Conservation (phyloP, 1,284 basidiomycete genomes). For the Ustilago loliicola region DNA sequence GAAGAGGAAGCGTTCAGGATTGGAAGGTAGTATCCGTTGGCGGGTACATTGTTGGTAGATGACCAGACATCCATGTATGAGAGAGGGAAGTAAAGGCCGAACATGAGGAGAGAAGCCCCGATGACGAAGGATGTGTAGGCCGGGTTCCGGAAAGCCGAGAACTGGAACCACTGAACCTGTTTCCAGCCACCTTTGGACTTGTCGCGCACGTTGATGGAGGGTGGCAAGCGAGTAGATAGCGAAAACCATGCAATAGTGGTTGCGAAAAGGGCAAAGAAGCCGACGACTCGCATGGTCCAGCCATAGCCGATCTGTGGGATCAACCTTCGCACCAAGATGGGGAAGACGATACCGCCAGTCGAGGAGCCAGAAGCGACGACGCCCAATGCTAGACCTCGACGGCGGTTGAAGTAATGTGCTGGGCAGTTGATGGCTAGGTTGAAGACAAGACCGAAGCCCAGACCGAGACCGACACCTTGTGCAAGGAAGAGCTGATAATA, state of each 20-base stretch:
- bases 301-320: conserved; percentile 53
- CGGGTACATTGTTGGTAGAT: conserved; percentile 26
- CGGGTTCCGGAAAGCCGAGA: conserved; percentile 47
- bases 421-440: conserved; percentile 45
- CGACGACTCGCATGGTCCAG: conserved; percentile 55
- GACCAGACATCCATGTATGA: conserved; percentile 57
- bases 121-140: conserved; percentile 48
- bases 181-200: conserved; percentile 52
- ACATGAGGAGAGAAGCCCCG: conserved; percentile 44
- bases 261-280: conserved; percentile 51
- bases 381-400: conserved; percentile 51
- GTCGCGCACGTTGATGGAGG: conserved; percentile 43
- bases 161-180: conserved; percentile 40
- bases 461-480: conserved; percentile 59
- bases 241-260: conserved; percentile 40
- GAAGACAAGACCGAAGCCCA: conserved; percentile 56
- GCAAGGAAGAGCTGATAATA: conserved; percentile 63
- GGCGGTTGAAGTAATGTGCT: conserved; percentile 45
- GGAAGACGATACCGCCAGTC: conserved; percentile 60
- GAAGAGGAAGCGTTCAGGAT: conserved; percentile 59
- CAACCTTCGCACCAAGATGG: conserved; percentile 54
- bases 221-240: conserved; percentile 47
- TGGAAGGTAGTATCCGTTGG: conserved; percentile 52
- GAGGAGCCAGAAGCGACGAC: conserved; percentile 56
- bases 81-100: conserved; percentile 58